These are phyloP conservation scores for Gossypium davidsonii DNA, from an alignment of 441 rosid species.

Conservation along the genomic window DNA sequence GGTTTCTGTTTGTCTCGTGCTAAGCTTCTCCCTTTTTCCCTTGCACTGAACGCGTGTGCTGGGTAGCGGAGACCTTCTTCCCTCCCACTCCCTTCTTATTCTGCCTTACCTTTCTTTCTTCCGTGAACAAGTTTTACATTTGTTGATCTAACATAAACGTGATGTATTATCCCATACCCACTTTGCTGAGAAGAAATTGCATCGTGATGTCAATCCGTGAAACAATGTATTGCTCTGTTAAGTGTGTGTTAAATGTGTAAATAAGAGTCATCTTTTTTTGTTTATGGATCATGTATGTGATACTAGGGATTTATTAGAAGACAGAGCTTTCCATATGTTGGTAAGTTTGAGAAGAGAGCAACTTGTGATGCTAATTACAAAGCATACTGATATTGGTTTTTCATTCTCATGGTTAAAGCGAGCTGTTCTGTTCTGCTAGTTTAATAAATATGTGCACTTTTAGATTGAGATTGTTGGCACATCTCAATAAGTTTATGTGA, in stretches of 20 bases:
- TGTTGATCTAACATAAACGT: neutral
- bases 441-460: conserved; percentile 16
- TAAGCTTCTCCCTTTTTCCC: no score
- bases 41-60: no score
- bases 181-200: neutral
- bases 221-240: neutral
- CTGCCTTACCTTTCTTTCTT: no score
- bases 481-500: conserved; percentile 1
- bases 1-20: no score
- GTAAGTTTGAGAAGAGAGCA: conserved; percentile 11
- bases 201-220: no score
- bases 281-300: neutral
- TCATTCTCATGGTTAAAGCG: conserved; percentile 7
- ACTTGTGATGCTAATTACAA: neutral
- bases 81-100: no score
- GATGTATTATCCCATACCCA: neutral
- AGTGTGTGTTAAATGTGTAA: neutral
- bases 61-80: no score
- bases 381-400: neutral
- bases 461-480: conserved; percentile 34
- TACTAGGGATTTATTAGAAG: neutral
- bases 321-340: neutral
- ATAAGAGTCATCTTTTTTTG: neutral
- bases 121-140: no score
- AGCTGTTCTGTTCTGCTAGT: conserved; percentile 9